Evolutionary conservation across 495 filamentous ascomycete genomes (phyloP), one percentile per base, ranked within the genome.

Genomic region (Lasiosphaeria hispida): DNA sequence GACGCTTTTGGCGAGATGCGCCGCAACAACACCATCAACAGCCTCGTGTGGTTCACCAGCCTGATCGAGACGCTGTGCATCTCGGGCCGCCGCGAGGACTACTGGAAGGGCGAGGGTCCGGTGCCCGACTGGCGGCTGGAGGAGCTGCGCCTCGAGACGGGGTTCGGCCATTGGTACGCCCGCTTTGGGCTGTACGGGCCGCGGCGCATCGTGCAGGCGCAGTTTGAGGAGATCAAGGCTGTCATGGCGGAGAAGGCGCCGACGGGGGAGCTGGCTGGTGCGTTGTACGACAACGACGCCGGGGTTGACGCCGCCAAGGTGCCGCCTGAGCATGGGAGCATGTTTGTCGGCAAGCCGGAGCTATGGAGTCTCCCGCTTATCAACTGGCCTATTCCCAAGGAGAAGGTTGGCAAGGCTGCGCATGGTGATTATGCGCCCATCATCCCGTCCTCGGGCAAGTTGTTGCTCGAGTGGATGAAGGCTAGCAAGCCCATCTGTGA

Each of bases 61-160:
- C 60, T 80, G 35, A 75, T 78, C 36, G 76, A 79, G 61, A 78
- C 74, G 67, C 63, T 75, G n/a, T 74, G 75, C 13, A 74, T 81
- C 55, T 63, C 71, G 34, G 77, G 77, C 36, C 65, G 73, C 45
- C 66, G 74, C 11, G 72, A 72, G 41, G 75, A 79, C 7, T 73
- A 74, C 59, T 80, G 75, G 76, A 53, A 64, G 18, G 71, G 74
- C 7, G 67, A 73, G 2, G 76, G 76, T 0, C 74, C 78, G 0
- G 71, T 81, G 17, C 77, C 78, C 0, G 72, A 77, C 38, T 78
- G 73, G 72, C 62, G 64, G 17, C 55, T 75, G 23, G 68, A 71
- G 45, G 77, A 78, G 57, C 56, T 80, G 60, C 71, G 75, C 37
- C 38, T 66, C 13, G 72, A 80, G 51, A 72, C 73, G 1, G 75